Conservation (phyloP, 2,329 filamentous ascomycete species). For the Colletotrichum shisoi region DNA sequence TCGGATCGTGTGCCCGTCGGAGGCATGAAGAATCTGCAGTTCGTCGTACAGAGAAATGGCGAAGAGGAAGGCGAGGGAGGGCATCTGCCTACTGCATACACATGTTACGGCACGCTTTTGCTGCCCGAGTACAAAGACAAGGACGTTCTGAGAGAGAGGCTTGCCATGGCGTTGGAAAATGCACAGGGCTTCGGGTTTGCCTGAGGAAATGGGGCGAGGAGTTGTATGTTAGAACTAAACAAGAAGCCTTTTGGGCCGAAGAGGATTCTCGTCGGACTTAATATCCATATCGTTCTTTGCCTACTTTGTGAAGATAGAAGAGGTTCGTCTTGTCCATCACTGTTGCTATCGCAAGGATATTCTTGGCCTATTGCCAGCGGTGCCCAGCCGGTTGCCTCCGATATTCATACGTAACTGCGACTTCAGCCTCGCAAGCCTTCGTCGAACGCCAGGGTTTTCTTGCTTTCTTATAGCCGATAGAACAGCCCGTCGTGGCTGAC, state of each 20-base stretch:
- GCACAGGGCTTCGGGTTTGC: conserved; percentile 88
- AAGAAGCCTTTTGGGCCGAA: not conserved
- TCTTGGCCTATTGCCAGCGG: not conserved
- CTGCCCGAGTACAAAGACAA: conserved; percentile 81
- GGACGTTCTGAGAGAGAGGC: conserved; percentile 74
- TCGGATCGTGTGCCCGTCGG: conserved; percentile 89
- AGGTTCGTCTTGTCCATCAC: not conserved
- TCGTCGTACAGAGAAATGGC: conserved; percentile 81
- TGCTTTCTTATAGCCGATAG: too few relatives aligned
- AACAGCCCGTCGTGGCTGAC: too few relatives aligned
- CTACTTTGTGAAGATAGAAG: not conserved
- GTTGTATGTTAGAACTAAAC: conserved; percentile 7
- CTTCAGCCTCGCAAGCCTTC: too few relatives aligned
- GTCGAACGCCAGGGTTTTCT: too few relatives aligned
- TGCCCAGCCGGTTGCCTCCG: too few relatives aligned
- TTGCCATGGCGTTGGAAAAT: conserved; percentile 88
- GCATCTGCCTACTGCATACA: conserved; percentile 83
- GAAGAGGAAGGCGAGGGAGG: conserved; percentile 63
- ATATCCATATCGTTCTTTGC: conserved; percentile 6
- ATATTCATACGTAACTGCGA: too few relatives aligned
- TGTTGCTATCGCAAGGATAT: not conserved
- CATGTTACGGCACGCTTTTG: conserved; percentile 89
- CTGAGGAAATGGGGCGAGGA: conserved; percentile 48
- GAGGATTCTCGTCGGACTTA: not conserved
- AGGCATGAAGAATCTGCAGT: conserved; percentile 81